Conservation (phyloP, 176 grass and related monocot genomes). For the Carex kokanica region DNA sequence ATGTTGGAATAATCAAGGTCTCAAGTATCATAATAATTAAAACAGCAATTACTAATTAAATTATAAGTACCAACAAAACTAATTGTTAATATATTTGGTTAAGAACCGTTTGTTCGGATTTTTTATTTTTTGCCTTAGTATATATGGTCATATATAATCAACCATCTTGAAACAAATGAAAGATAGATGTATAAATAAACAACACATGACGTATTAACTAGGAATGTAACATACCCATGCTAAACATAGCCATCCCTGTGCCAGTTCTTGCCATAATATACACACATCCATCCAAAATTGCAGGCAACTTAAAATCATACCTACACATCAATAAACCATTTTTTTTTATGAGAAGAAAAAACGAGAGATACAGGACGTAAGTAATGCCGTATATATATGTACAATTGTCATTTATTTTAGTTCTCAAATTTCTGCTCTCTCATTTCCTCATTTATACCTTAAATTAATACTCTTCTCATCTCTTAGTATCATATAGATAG, state of each 20-base stretch:
- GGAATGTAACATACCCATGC: constrained; percentile 54
- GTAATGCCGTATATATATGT: too few species aligned
- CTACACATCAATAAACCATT: constrained; percentile 27
- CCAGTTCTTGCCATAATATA: constrained; percentile 81
- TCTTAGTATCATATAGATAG: too few species aligned
- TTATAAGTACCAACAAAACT: too few species aligned
- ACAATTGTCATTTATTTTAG: background rate
- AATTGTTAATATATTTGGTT: too few species aligned
- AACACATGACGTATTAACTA: background rate
- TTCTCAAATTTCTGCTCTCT: too few species aligned
- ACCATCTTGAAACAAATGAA: background rate
- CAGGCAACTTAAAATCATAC: constrained; percentile 63
- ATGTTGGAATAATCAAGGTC: background rate
- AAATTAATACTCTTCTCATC: too few species aligned
- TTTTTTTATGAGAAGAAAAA: background rate
- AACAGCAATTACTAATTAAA: too few species aligned
- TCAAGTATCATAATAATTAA: too few species aligned
- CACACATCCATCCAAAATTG: constrained; percentile 55
- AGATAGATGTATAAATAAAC: background rate
- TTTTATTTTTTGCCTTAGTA: too few species aligned
- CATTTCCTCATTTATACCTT: too few species aligned
- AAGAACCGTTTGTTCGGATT: too few species aligned
- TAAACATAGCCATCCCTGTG: constrained; percentile 91
- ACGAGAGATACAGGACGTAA: too few species aligned
- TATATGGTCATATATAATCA: background rate